Evolutionary conservation across 192 early-diverging fungal genomes (phyloP).

Genomic region (Diversispora eburnea): DNA sequence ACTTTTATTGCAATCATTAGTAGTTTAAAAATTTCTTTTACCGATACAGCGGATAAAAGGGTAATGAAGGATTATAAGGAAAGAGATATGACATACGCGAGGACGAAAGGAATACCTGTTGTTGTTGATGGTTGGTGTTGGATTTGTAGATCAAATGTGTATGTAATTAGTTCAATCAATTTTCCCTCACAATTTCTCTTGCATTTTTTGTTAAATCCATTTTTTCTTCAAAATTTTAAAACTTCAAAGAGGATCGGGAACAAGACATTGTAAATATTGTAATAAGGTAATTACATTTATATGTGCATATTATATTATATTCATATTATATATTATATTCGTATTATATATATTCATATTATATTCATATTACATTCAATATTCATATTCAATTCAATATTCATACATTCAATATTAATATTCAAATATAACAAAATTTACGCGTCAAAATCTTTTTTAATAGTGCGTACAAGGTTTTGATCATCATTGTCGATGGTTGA

Average conservation of each 20-base stretch:
- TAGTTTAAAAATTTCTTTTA: slow-evolving; percentile 10
- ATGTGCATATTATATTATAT: not conserved
- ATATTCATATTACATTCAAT: no score
- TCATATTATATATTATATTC: not conserved
- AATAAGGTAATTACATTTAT: slow-evolving; percentile 20
- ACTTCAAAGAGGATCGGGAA: slow-evolving; percentile 6
- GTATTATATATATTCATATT: not conserved
- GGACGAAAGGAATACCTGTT: slow-evolving; percentile 6
- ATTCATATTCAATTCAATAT: no score
- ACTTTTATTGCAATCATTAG: not conserved
- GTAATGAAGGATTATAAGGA: slow-evolving; percentile 2
- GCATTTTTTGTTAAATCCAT: not conserved
- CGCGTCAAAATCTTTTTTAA: no score
- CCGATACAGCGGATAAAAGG: slow-evolving; percentile 14
- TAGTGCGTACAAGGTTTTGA: slow-evolving; percentile 16
- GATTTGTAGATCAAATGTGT: slow-evolving; percentile 24
- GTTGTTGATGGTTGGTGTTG: slow-evolving; percentile 26
- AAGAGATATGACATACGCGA: slow-evolving; percentile 18
- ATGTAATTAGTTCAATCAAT: not conserved
- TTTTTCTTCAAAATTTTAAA: not conserved
- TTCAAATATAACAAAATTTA: no score
- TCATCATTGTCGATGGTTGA: slow-evolving; percentile 29
- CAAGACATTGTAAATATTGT: slow-evolving; percentile 29
- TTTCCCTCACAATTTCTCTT: not conserved
- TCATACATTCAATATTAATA: no score